Percentiles rank a stretch among this genome's conserved stretches.
phyloP scores from a whole-genome alignment of 768 basidiomycete species.

The Hydnum rufescens region DNA sequence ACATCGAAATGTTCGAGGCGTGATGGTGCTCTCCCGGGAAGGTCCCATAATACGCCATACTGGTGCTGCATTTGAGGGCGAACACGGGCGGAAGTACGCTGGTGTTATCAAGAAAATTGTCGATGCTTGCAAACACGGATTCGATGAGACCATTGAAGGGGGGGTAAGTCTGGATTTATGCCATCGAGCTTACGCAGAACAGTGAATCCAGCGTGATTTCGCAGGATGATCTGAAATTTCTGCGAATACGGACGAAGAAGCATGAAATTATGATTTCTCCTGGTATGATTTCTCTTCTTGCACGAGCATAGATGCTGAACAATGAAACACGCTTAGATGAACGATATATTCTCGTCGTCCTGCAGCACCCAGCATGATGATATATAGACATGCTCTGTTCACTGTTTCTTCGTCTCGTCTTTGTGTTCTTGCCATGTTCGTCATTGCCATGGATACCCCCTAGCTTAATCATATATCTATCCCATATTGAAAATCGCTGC shows the following conservation, averaged over 20 bases:
- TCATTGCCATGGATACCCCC: too few species aligned
- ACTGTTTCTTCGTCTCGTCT: too few species aligned
- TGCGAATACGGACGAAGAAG: conserved; percentile 76
- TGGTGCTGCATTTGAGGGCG: conserved; percentile 71
- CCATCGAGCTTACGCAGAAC: too few species aligned
- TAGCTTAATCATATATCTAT: too few species aligned
- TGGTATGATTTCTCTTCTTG: conserved; percentile 31
- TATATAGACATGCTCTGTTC: too few species aligned
- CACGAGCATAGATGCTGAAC: neutral
- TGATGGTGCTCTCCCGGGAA: conserved; percentile 54
- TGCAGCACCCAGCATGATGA: conserved; percentile 39
- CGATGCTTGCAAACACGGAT: conserved; percentile 51
- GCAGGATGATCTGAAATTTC: conserved; percentile 72
- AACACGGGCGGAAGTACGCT: conserved; percentile 60
- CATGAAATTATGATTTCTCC: conserved; percentile 94
- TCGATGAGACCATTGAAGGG: conserved; percentile 38
- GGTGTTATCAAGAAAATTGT: conserved; percentile 54
- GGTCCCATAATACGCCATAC: conserved; percentile 56
- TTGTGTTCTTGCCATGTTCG: too few species aligned
- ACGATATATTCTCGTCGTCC: conserved; percentile 57
- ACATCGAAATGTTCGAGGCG: conserved; percentile 72
- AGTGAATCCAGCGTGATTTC: too few species aligned
- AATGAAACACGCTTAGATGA: conserved; percentile 34
- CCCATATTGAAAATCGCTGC: too few species aligned
- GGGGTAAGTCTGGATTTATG: conserved; percentile 22